Evolutionary conservation across 371 early-diverging fungal genomes (phyloP).

Genomic region (Globomyces sp.): DNA sequence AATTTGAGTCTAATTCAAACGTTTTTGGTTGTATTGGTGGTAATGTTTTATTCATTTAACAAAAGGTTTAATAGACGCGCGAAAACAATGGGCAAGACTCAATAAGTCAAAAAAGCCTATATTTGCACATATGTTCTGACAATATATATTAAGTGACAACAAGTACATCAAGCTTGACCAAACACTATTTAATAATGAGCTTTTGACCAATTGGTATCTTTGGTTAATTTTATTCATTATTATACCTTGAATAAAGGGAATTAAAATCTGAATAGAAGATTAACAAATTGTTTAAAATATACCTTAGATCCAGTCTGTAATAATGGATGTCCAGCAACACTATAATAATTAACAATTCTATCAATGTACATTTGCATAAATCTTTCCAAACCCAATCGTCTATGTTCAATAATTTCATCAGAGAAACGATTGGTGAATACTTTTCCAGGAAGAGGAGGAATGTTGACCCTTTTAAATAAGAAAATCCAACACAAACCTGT

Average conservation of each 20-base stretch:
- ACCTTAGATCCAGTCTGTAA: slow-evolving; percentile 96
- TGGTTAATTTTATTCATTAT: background rate
- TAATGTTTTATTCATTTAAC: slow-evolving; percentile 12
- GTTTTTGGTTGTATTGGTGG: slow-evolving; percentile 1
- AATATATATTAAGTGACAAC: background rate
- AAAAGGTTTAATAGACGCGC: background rate
- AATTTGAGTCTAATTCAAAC: background rate
- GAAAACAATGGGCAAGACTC: background rate
- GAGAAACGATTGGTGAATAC: slow-evolving; percentile 94
- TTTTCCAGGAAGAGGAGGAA: slow-evolving; percentile 95
- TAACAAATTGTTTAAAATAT: background rate
- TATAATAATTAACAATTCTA: background rate
- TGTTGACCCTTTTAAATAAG: slow-evolving; percentile 63
- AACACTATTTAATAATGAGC: background rate
- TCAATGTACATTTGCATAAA: slow-evolving; percentile 84
- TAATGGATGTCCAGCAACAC: slow-evolving; percentile 92
- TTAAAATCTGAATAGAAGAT: slow-evolving; percentile 47
- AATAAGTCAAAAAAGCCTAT: too few relatives aligned
- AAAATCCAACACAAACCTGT: slow-evolving; percentile 25
- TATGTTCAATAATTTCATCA: slow-evolving; percentile 91
- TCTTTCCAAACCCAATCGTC: slow-evolving; percentile 88
- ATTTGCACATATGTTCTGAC: too few relatives aligned
- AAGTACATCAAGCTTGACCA: background rate
- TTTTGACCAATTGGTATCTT: slow-evolving; percentile 20
- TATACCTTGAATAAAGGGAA: slow-evolving; percentile 89